These are phyloP conservation scores for Polyporus arcularius DNA, from an alignment of 768 basidiomycete species.

Conservation along the genomic window DNA sequence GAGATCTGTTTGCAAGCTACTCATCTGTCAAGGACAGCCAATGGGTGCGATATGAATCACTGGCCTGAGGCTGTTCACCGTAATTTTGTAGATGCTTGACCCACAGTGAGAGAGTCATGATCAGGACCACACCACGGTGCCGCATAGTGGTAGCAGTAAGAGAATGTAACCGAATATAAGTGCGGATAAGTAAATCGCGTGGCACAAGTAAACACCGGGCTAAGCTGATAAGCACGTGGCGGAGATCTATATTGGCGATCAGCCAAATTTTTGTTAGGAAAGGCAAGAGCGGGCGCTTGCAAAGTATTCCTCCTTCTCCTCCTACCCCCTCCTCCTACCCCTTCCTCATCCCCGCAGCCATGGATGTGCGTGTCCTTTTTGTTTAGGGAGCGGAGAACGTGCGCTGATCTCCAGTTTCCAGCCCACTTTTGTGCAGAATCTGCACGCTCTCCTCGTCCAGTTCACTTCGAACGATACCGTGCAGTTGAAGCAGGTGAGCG, in stretches of 20 bases:
- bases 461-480: constrained; percentile 87
- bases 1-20: too few species aligned
- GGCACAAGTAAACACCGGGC: too few species aligned
- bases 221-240: background rate
- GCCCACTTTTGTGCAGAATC: constrained; percentile 74
- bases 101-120: too few species aligned
- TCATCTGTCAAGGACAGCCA: too few species aligned
- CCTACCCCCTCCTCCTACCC: constrained; percentile 4
- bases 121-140: too few species aligned
- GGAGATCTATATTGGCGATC: background rate
- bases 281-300: background rate
- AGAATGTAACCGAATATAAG: too few species aligned
- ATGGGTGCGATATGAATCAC: too few species aligned
- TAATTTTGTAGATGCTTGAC: too few species aligned
- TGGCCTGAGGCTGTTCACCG: too few species aligned
- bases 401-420: constrained; percentile 30
- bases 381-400: background rate
- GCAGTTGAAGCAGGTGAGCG: constrained; percentile 82
- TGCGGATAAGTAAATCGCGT: too few species aligned
- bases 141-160: too few species aligned
- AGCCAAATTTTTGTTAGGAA: constrained; percentile 4
- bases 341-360: constrained; percentile 1
- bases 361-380: constrained; percentile 10
- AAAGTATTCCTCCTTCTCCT: background rate
- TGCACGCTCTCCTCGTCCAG: constrained; percentile 85